Conservation (phyloP, 495 filamentous ascomycete species). For the Penicillium salamii region DNA sequence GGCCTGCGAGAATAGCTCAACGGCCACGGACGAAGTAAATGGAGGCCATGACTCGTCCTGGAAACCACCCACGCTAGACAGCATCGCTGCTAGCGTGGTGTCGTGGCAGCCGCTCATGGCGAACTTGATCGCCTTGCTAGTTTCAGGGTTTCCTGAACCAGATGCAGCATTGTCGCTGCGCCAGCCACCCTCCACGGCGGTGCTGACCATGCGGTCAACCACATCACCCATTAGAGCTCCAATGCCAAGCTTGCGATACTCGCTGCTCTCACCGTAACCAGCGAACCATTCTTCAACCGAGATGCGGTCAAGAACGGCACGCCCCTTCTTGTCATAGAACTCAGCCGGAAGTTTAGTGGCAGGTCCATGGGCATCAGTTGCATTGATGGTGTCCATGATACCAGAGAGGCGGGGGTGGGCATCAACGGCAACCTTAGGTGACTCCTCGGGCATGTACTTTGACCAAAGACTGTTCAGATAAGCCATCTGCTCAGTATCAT, state of each 20-base stretch:
- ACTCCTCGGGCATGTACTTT: slow-evolving; percentile 79
- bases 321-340: slow-evolving; percentile 79
- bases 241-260: slow-evolving; percentile 86
- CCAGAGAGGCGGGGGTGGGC: slow-evolving; percentile 79
- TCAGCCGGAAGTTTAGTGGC: slow-evolving; percentile 72
- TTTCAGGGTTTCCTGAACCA: slow-evolving; percentile 35
- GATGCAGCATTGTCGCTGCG: slow-evolving; percentile 55
- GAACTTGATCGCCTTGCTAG: slow-evolving; percentile 61
- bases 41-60: slow-evolving; percentile 77
- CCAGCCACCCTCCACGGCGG: slow-evolving; percentile 57
- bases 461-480: slow-evolving; percentile 73
- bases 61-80: slow-evolving; percentile 77
- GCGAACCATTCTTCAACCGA: slow-evolving; percentile 90
- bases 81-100: slow-evolving; percentile 79
- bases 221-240: slow-evolving; percentile 82
- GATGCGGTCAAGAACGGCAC: slow-evolving; percentile 71
- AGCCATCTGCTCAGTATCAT: slow-evolving; percentile 75
- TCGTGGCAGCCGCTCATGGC: slow-evolving; percentile 89
- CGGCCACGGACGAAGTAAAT: slow-evolving; percentile 85
- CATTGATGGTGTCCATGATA: slow-evolving; percentile 91
- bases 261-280: slow-evolving; percentile 76
- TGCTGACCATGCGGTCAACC: slow-evolving; percentile 77
- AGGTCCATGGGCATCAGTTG: slow-evolving; percentile 80
- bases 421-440: slow-evolving; percentile 72
- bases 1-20: slow-evolving; percentile 76